Evolutionary conservation across 257 asterid species (phyloP).

Genomic region (Solanum corneliomulleri): DNA sequence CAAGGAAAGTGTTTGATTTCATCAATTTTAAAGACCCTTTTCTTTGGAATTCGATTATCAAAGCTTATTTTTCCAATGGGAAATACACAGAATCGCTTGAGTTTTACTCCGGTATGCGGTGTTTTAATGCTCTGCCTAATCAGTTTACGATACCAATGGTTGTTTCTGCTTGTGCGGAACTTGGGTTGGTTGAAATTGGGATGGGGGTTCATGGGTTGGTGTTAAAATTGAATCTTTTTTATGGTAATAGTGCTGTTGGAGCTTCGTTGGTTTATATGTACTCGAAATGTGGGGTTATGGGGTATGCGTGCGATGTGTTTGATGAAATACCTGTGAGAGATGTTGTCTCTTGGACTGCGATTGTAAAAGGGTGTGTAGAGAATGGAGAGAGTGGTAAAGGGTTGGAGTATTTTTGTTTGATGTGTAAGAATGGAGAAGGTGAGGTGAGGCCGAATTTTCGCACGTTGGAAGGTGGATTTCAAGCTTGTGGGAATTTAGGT

Average conservation of each 20-base stretch:
- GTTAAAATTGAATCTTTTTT: slow-evolving; percentile 40
- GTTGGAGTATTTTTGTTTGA: slow-evolving; percentile 41
- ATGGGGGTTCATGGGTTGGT: slow-evolving; percentile 48
- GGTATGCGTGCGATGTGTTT: slow-evolving; percentile 38
- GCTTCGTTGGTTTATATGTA: slow-evolving; percentile 69
- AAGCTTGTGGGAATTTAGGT: slow-evolving; percentile 64
- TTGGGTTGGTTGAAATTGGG: slow-evolving; percentile 29
- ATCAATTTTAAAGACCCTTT: slow-evolving; percentile 36
- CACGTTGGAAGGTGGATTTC: slow-evolving; percentile 72
- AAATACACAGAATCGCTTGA: slow-evolving; percentile 29
- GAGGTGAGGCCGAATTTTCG: slow-evolving; percentile 48
- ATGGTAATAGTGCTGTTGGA: slow-evolving; percentile 50
- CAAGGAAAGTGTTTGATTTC: slow-evolving; percentile 41
- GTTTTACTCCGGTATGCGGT: slow-evolving; percentile 34
- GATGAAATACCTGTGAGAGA: slow-evolving; percentile 55
- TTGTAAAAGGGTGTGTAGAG: slow-evolving; percentile 62
- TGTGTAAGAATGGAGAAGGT: slow-evolving; percentile 41
- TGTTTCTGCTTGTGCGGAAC: slow-evolving; percentile 68
- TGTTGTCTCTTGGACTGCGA: slow-evolving; percentile 79
- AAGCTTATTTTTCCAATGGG: slow-evolving; percentile 59
- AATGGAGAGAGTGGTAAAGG: slow-evolving; percentile 52
- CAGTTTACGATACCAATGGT: slow-evolving; percentile 65
- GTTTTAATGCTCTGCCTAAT: slow-evolving; percentile 22
- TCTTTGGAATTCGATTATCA: slow-evolving; percentile 68
- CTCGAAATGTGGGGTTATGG: slow-evolving; percentile 47